Conservation (phyloP, 139 green algal genomes). For the Chlorella sorokiniana region DNA sequence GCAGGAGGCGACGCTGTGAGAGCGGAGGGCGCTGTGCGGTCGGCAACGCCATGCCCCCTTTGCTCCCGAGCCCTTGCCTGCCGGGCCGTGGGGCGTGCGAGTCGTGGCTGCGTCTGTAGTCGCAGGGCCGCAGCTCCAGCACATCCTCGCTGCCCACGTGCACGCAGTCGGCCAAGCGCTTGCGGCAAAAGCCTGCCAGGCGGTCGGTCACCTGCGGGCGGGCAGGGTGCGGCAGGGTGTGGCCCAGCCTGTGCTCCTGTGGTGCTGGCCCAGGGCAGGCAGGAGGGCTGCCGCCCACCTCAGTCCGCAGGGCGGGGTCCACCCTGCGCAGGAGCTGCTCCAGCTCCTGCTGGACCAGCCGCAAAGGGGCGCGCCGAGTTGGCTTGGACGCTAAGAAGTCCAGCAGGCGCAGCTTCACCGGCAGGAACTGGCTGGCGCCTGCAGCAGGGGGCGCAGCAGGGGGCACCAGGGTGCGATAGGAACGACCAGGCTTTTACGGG, state of each 20-base stretch:
- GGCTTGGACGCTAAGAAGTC: not conserved
- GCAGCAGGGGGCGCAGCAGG: not conserved
- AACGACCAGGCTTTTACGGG: not conserved
- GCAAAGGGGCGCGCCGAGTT: not conserved
- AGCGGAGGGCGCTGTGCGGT: too few relatives aligned
- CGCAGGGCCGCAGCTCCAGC: constrained; percentile 10
- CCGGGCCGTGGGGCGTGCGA: too few relatives aligned
- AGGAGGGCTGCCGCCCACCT: too few relatives aligned
- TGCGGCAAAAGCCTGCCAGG: not conserved
- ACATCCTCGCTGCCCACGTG: not conserved
- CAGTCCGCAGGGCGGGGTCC: too few relatives aligned
- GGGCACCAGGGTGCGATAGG: not conserved
- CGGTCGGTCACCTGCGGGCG: not conserved
- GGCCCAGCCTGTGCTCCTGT: too few relatives aligned
- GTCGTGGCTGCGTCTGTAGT: not conserved
- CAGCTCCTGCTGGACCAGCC: not conserved
- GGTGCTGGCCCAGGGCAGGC: too few relatives aligned
- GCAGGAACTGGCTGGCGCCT: not conserved
- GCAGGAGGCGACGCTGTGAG: too few relatives aligned
- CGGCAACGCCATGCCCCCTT: too few relatives aligned
- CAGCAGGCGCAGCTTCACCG: not conserved
- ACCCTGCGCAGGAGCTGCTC: too few relatives aligned
- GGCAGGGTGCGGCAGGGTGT: not conserved
- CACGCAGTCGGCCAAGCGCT: not conserved
- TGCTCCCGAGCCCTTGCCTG: too few relatives aligned